Base-by-base conservation (phyloP, 116 monocot species). In the Papilionanthe hybrid region DNA sequence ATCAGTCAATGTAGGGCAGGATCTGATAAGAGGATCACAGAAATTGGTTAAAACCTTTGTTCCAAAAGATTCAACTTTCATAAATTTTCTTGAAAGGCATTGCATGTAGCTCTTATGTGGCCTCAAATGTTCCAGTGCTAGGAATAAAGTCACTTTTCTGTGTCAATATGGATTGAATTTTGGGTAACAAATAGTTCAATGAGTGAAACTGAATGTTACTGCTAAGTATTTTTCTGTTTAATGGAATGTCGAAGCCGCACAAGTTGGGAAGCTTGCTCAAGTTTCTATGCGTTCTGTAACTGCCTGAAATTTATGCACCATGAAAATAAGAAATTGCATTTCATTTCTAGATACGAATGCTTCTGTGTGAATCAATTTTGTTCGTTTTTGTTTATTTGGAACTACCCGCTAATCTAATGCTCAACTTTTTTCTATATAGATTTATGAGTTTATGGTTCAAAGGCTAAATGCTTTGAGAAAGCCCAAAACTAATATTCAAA, bases 401-500 rank as follows among this genome's bases (percentile, higher is more conserved):
- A 44, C 1, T 50, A 50, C 75, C 19, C 28, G 15, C n/a, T 75
- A 73, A 50, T 37, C 49, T 75, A 28, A 75, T 83, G 9, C 5
- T 15, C 44, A 29, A n/a, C 72, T 80, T 77, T 78, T 81, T 8
- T 63, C 81, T 75, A 77, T 86, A 53, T 63, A 96, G 96, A 88
- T 92, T 66, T 96, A 89, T 86, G 98, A 99, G 29, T 99, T 95
- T 79, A 95, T 99, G 22, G 79, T 94, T 82, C 98, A 99, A 86
- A 99, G 95, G 88, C 89, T 95, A 41, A 91, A 99, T 87, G 93
- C 98, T 28, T 90, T 99, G 86, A 90, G 98, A 84, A 99, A 93
- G 84, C 98, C 98, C 22, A 99, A 98, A 89, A 99, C 98, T 71
- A 99, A 99, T 85, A 95, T 99, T 79, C 98, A 99, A 81, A 95